Evolutionary conservation across 2,329 filamentous ascomycete genomes (phyloP), one percentile per base, ranked within the genome.

Genomic region (Talaromyces amestolkiae): DNA sequence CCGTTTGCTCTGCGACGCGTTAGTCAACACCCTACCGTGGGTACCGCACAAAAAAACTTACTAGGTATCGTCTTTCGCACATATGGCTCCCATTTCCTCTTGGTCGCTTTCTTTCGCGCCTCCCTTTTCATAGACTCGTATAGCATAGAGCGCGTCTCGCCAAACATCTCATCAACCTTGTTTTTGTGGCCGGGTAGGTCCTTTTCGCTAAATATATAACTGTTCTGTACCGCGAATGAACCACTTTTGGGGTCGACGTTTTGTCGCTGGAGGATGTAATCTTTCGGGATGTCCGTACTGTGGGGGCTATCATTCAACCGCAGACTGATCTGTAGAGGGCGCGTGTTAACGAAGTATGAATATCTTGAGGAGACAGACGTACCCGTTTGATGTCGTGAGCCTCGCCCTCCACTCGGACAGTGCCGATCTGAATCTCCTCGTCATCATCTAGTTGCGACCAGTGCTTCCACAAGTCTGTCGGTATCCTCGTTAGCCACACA

Each of bases 131-230:
- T 77, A 31, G 78, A 73, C 69, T 82, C 79, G 66, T 81, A 82
- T 31, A 82, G 72, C 49, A 78, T 78, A n/a, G 80, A 81, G 59
- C 79, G 76, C n/a, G 74, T 75, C 66, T 80, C 77, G 45, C 78
- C 79, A 63, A 81, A 81, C 22, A 77, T 72, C 19, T 78, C 75
- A 63, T 77, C 74, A 62, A 77, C 73, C 19, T 79, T 79, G 56
- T 80, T 80, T 67, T 84, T 84, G 79, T 88, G 93, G 43, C 91
- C 91, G 0, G 93, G 91, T 24, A 97, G 85, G 73, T 98, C 92
- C 76, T 96, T 93, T 79, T 99, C 95, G 47, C 91, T 93, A 75
- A 99, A 99, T 65, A 98, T 83, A 75, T 91, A 96, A 22, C 93
- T 95, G 78, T 97, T 97, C 72, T 87, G 87, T 39, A 94, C 87